These are phyloP conservation scores for Verbena officinalis DNA, from an alignment of 257 asterid genomes.

Conservation along the genomic window DNA sequence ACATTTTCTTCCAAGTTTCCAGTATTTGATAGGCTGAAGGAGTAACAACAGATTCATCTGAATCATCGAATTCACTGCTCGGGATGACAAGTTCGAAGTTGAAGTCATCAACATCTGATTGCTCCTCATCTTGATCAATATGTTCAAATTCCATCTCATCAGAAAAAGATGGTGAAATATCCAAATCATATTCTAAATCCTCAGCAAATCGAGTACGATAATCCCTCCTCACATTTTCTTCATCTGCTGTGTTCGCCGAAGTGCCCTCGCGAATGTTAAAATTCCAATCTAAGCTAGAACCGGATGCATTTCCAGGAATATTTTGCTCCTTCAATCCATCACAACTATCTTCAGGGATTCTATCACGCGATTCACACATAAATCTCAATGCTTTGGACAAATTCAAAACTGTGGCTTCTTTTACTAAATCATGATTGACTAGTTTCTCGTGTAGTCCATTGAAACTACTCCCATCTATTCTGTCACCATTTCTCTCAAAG, in stretches of 20 bases:
- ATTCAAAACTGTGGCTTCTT: slow-evolving; percentile 58
- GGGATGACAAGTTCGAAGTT: slow-evolving; percentile 37
- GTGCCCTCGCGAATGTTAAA: slow-evolving; percentile 16
- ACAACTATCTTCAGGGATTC: slow-evolving; percentile 24
- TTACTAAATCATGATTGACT: slow-evolving; percentile 36
- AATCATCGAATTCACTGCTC: slow-evolving; percentile 38
- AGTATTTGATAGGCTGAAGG: slow-evolving; percentile 82
- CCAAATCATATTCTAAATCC: slow-evolving; percentile 28
- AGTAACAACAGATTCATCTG: slow-evolving; percentile 30
- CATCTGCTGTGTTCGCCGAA: slow-evolving; percentile 12
- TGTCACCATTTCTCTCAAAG: slow-evolving; percentile 53
- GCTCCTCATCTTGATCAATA: slow-evolving; percentile 28
- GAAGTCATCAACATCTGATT: slow-evolving; percentile 42
- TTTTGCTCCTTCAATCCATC: slow-evolving; percentile 14
- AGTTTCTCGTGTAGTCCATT: slow-evolving; percentile 46
- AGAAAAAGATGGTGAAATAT: slow-evolving; percentile 17
- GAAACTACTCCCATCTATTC: slow-evolving; percentile 45
- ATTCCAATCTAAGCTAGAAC: slow-evolving; percentile 12
- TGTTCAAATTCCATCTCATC: slow-evolving; percentile 28
- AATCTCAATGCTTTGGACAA: slow-evolving; percentile 57
- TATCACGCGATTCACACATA: slow-evolving; percentile 41
- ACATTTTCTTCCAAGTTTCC: slow-evolving; percentile 66
- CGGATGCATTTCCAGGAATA: slow-evolving; percentile 15
- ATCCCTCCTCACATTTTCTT: slow-evolving; percentile 23
- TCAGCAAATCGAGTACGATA: slow-evolving; percentile 8